Evolutionary conservation across 306 rosid genomes (phyloP), one percentile per base, ranked within the genome.

Genomic region (Alnus glutinosa): DNA sequence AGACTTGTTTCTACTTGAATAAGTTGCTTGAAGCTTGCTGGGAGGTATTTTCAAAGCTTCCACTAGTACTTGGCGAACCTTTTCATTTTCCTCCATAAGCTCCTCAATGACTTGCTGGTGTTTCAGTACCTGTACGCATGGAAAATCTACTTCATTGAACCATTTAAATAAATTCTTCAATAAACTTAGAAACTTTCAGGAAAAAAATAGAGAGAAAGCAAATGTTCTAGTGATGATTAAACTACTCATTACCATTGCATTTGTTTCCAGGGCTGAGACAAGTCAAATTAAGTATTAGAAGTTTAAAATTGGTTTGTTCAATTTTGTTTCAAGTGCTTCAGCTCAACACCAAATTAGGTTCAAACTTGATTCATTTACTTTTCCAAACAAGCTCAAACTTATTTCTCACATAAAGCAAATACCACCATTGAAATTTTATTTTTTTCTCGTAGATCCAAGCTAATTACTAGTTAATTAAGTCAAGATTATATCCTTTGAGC

Each of bases 41-140:
- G 91, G 79, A 44, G 99, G 88, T 81, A 93, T 58, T 84, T 90
- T 93, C 84, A 96, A 87, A 83, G 90, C 99, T 77, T 93, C 96
- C 64, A 88, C 61, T 14, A 96, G 89, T 86, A 93, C 80, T 18
- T 83, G 91, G 42, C 92, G 94, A 87, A 96, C 98, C 89, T 84
- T 91, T 83, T 91, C 86, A 66, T 91, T 96, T 85, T 93, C 99
- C 86, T 93, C 94, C 80, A 75, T 79, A 36, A 96, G 96, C 70
- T 93, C 93, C 77, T 96, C 96, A 70, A 96, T 96, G 19, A 90
- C 80, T 89, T 86, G 87, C 82, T 96, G 99, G 88, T 96, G 99
- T 80, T 86, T 91, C 83, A 96, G 68, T 51, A 96, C 94, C 98
- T 96, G 83, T 61, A 83, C 68, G 78, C 81, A 75, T 5, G 42